Evolutionary conservation across 345 rosid genomes (phyloP).

Genomic region (Syzygium aqueum): DNA sequence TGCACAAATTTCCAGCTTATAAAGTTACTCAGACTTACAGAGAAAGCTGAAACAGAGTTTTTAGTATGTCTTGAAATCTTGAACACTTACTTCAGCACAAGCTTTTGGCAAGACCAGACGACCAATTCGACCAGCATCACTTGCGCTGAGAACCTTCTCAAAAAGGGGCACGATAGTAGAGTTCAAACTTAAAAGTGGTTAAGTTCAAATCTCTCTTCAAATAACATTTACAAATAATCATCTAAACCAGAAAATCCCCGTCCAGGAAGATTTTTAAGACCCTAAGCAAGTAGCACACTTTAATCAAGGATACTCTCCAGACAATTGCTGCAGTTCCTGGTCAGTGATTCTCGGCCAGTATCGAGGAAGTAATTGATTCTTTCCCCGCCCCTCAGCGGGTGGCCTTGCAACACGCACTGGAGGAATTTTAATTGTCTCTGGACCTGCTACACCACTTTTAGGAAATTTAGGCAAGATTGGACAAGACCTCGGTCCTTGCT

Average conservation of each 20-base stretch:
- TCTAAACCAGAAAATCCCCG: background rate
- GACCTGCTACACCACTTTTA: constrained; percentile 41
- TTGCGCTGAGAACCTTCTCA: constrained; percentile 97
- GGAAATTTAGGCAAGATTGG: constrained; percentile 90
- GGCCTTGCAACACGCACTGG: constrained; percentile 91
- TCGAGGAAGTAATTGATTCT: constrained; percentile 94
- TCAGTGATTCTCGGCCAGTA: constrained; percentile 99
- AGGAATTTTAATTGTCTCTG: constrained; percentile 52
- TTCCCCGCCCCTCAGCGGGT: constrained; percentile 95
- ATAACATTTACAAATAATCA: background rate
- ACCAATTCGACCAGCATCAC: constrained; percentile 99
- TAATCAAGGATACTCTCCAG: constrained; percentile 79
- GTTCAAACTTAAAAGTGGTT: constrained; percentile 57
- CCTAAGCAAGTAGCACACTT: background rate
- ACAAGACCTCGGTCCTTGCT: constrained; percentile 57
- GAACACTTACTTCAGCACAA: constrained; percentile 83
- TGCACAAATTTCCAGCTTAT: constrained; percentile 12
- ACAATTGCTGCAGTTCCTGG: constrained; percentile 89
- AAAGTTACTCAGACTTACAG: background rate
- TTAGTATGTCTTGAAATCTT: background rate
- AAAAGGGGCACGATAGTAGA: constrained; percentile 87
- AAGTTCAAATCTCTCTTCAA: constrained; percentile 19
- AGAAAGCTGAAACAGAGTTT: background rate
- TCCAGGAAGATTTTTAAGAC: background rate
- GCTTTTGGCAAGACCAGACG: constrained; percentile 99